Evolutionary conservation across 768 basidiomycete species (phyloP).

Genomic region (Cantharellus anzutake): DNA sequence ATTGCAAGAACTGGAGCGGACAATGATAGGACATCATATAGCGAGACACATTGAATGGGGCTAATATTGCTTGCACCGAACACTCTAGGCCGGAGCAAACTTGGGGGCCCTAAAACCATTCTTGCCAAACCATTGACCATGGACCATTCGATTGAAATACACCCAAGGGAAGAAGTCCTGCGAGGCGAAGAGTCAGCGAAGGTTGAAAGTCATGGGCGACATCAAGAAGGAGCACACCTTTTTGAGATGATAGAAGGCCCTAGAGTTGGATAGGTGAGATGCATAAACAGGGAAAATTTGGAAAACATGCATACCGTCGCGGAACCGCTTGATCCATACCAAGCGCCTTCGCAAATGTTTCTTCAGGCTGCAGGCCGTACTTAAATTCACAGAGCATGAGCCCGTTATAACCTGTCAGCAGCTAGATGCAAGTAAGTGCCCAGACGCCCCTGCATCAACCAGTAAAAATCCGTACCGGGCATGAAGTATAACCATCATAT

Average conservation of each 20-base stretch:
- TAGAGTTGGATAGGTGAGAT: conserved; percentile 12
- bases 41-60: not conserved
- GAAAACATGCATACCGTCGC: conserved; percentile 31
- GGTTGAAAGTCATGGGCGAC: not conserved
- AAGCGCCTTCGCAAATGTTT: conserved; percentile 52
- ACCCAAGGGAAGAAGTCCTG: conserved; percentile 48
- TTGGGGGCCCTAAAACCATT: conserved; percentile 23
- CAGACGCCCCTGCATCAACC: not conserved
- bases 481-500: conserved; percentile 84
- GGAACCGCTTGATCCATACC: conserved; percentile 55
- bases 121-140: conserved; percentile 31
- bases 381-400: conserved; percentile 82
- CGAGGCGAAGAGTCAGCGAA: not conserved
- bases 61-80: not conserved
- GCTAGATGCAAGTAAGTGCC: conserved; percentile 20
- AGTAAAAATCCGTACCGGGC: conserved; percentile 39
- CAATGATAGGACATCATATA: too few species aligned
- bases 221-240: conserved; percentile 18
- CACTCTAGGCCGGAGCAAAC: not conserved
- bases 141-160: conserved; percentile 52
- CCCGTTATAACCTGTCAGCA: conserved; percentile 59
- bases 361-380: conserved; percentile 75
- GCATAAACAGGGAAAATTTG: not conserved
- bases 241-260: conserved; percentile 75
- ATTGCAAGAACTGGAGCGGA: too few species aligned